Evolutionary conservation across 176 grass and related monocot genomes (phyloP).

Genomic region (Avena atlantica): DNA sequence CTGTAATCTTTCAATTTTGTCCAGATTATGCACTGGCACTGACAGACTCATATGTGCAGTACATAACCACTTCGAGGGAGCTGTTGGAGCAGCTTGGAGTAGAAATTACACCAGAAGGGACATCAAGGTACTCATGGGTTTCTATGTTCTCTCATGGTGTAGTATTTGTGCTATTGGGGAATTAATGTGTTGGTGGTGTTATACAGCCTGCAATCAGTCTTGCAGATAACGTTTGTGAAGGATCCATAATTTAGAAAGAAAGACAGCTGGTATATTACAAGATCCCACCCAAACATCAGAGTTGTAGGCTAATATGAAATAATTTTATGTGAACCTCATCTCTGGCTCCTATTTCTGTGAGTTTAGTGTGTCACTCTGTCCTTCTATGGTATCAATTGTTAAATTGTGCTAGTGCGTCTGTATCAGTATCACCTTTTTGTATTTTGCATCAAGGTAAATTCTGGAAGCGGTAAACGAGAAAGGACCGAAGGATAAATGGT

Average conservation of each 20-base stretch:
- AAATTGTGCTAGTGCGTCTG: background rate
- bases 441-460: background rate
- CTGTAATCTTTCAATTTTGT: constrained; percentile 19
- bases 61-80: constrained; percentile 91
- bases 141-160: background rate
- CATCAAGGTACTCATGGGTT: constrained; percentile 45
- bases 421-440: constrained; percentile 14
- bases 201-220: constrained; percentile 21
- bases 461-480: background rate
- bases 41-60: constrained; percentile 54
- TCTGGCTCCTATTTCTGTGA: background rate
- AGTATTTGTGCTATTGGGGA: background rate
- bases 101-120: constrained; percentile 75
- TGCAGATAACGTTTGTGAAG: background rate
- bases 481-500: background rate
- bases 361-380: background rate
- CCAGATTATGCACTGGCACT: background rate
- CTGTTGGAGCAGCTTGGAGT: constrained; percentile 83
- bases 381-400: background rate
- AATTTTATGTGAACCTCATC: background rate
- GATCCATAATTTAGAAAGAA: constrained; percentile 1
- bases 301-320: background rate
- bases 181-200: constrained; percentile 1
- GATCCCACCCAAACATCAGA: background rate
- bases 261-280: background rate